Evolutionary conservation across 139 green algal genomes (phyloP).

Genomic region (Ettlia oleoabundans): DNA sequence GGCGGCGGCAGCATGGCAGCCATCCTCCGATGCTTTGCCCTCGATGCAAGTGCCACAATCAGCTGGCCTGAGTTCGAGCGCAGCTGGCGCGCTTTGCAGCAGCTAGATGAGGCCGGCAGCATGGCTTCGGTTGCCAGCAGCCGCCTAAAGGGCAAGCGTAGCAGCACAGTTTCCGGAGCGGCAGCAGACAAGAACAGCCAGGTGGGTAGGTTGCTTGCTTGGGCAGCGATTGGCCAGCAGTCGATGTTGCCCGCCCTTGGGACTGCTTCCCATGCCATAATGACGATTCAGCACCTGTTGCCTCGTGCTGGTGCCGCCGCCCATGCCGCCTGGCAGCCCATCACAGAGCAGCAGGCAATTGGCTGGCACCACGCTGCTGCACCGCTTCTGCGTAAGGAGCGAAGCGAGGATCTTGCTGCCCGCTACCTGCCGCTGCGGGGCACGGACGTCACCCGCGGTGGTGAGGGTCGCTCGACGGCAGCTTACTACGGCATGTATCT

Average conservation of each 20-base stretch:
- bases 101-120: too few species aligned
- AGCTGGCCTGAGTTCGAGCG: constrained; percentile 16
- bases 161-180: too few species aligned
- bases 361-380: constrained; percentile 5
- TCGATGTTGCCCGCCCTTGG: too few species aligned
- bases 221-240: too few species aligned
- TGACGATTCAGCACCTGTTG: too few species aligned
- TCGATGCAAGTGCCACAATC: not conserved
- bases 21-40: constrained; percentile 9
- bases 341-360: constrained; percentile 9
- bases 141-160: too few species aligned
- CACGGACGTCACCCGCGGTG: constrained; percentile 25
- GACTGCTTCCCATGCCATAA: too few species aligned
- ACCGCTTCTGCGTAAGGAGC: not conserved
- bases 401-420: not conserved
- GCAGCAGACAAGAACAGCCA: too few species aligned
- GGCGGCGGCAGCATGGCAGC: not conserved
- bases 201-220: too few species aligned
- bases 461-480: not conserved
- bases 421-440: constrained; percentile 6
- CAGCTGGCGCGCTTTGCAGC: constrained; percentile 2
- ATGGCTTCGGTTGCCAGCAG: too few species aligned
- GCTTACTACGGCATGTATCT: constrained; percentile 33
- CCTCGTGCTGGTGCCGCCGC: not conserved
- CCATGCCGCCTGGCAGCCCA: not conserved